phyloP scores from a whole-genome alignment of 768 basidiomycete species.

The Lyophyllum shimeji region DNA sequence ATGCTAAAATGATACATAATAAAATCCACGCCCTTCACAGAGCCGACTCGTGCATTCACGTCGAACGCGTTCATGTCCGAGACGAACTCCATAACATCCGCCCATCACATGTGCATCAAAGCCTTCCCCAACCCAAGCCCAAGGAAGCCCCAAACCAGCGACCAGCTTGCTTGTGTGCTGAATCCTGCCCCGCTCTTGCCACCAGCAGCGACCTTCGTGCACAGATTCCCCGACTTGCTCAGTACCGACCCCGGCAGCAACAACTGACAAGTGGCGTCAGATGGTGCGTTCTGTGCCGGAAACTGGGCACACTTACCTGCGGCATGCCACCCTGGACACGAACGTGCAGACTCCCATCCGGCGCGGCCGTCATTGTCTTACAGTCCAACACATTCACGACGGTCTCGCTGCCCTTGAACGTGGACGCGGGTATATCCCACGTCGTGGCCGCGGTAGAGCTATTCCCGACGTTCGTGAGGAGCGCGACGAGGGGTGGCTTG shows the following conservation, averaged over 20 bases:
- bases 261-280: slow-evolving; percentile 14
- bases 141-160: neutral
- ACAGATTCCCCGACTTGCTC: slow-evolving; percentile 16
- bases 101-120: no score
- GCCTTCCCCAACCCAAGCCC: neutral
- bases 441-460: slow-evolving; percentile 26
- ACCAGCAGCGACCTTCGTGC: neutral
- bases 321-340: slow-evolving; percentile 45
- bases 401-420: slow-evolving; percentile 38
- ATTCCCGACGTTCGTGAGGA: slow-evolving; percentile 55
- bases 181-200: neutral
- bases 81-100: neutral
- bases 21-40: no score
- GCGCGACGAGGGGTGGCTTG: slow-evolving; percentile 55
- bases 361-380: slow-evolving; percentile 31
- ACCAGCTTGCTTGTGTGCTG: neutral
- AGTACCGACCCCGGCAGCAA: slow-evolving; percentile 22
- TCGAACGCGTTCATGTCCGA: neutral
- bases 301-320: slow-evolving; percentile 27
- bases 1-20: neutral
- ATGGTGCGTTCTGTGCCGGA: neutral
- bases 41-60: no score
- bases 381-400: slow-evolving; percentile 59
- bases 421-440: slow-evolving; percentile 40
- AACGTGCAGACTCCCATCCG: slow-evolving; percentile 40